phyloP scores from a whole-genome alignment of 306 rosid genomes.

The Senna siamea region DNA sequence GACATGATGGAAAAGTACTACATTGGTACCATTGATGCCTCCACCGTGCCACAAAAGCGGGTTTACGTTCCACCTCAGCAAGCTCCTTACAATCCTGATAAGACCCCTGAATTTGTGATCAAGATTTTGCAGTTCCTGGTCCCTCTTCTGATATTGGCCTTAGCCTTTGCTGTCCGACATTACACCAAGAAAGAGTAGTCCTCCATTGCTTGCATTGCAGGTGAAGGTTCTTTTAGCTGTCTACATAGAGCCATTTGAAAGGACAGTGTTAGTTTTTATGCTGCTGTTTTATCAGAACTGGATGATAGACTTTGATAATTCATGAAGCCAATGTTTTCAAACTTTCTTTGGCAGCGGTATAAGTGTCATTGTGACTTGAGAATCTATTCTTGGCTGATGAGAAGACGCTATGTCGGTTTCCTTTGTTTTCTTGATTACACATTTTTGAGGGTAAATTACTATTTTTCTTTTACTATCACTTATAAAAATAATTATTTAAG shows the following conservation, averaged over 20 bases:
- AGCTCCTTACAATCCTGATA: conserved; percentile 60
- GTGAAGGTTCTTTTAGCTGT: conserved; percentile 35
- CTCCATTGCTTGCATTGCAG: conserved; percentile 4
- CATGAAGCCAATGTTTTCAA: conserved; percentile 34
- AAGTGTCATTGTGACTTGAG: conserved; percentile 35
- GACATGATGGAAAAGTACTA: conserved; percentile 86
- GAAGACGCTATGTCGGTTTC: not conserved
- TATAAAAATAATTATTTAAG: too few relatives aligned
- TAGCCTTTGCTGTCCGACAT: conserved; percentile 83
- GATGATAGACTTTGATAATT: conserved; percentile 31
- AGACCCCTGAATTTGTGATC: conserved; percentile 76
- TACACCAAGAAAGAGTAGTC: conserved; percentile 86
- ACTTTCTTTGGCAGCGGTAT: conserved; percentile 25
- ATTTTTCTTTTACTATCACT: too few relatives aligned
- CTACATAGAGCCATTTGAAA: conserved; percentile 36
- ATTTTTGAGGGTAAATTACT: not conserved
- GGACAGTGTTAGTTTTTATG: conserved; percentile 43
- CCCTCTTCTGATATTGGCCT: conserved; percentile 84
- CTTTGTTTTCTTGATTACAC: not conserved
- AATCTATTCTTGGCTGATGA: conserved; percentile 25
- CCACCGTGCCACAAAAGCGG: conserved; percentile 66
- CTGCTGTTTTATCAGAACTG: conserved; percentile 35
- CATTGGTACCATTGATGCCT: conserved; percentile 81
- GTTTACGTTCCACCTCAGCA: conserved; percentile 62
- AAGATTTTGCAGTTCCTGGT: conserved; percentile 89